Evolutionary conservation across 345 rosid species (phyloP).

Genomic region (Eucalyptus cloeziana): DNA sequence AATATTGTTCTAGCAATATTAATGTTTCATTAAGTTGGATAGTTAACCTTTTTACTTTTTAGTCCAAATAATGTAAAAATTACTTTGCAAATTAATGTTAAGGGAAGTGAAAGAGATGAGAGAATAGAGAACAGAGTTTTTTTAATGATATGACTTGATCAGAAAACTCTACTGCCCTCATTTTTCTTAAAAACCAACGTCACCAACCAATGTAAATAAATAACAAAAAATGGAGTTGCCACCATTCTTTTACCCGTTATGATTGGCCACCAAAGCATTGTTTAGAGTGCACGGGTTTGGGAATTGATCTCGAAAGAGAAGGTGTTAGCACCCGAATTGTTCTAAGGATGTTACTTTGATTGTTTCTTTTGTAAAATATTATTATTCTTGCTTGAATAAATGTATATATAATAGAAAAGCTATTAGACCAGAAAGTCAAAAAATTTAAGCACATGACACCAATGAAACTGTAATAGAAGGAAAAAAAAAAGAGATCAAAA

Average conservation of each 20-base stretch:
- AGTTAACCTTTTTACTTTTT: too few relatives aligned
- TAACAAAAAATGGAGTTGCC: background rate
- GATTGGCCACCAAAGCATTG: background rate
- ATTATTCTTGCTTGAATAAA: background rate
- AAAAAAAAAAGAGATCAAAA: too few relatives aligned
- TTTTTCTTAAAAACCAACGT: too few relatives aligned
- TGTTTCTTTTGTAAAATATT: too few relatives aligned
- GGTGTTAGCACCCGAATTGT: background rate
- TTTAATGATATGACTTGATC: background rate
- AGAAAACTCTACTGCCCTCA: background rate
- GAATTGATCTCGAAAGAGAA: background rate
- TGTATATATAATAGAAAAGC: background rate
- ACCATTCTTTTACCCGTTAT: background rate
- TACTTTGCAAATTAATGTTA: too few relatives aligned
- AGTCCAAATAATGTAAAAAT: too few relatives aligned
- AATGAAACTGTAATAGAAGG: background rate
- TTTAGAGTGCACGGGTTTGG: background rate
- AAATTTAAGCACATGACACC: background rate
- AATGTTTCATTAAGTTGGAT: too few relatives aligned
- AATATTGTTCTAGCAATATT: too few relatives aligned
- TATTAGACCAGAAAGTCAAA: too few relatives aligned
- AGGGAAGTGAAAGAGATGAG: background rate
- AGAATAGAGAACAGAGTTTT: background rate
- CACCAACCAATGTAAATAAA: background rate
- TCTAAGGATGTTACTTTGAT: too few relatives aligned